These are phyloP conservation scores for Candida mattraensis DNA, from an alignment of 805 yeast species.

Conservation along the genomic window DNA sequence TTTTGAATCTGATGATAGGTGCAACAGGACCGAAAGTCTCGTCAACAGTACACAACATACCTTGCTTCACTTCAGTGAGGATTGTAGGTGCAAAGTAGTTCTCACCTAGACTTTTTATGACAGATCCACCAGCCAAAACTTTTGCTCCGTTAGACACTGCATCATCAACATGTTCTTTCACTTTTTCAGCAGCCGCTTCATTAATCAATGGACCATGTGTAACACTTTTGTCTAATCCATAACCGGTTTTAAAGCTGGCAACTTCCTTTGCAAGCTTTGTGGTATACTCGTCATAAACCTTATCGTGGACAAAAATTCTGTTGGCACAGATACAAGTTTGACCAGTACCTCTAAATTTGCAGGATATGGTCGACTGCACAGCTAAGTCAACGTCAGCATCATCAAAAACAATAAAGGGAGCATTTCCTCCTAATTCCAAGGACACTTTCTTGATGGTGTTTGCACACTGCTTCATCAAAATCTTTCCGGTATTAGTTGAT, in stretches of 20 bases:
- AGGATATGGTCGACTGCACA: conserved; percentile 56
- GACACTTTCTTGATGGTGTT: conserved; percentile 65
- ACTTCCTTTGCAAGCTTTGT: conserved; percentile 44
- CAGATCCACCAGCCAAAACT: conserved; percentile 56
- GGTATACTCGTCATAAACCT: conserved; percentile 58
- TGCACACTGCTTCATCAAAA: conserved; percentile 57
- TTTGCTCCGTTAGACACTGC: conserved; percentile 62
- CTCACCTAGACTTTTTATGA: conserved; percentile 52
- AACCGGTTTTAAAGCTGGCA: conserved; percentile 48
- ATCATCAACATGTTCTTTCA: conserved; percentile 57
- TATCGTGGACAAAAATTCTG: conserved; percentile 60
- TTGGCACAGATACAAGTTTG: conserved; percentile 80
- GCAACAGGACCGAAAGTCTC: conserved; percentile 83
- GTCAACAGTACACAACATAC: conserved; percentile 57
- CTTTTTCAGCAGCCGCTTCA: conserved; percentile 55
- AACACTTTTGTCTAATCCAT: conserved; percentile 52
- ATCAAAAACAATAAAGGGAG: conserved; percentile 70
- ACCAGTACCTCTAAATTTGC: conserved; percentile 71
- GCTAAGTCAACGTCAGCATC: conserved; percentile 69
- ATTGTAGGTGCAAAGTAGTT: conserved; percentile 66
- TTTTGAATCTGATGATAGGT: conserved; percentile 55
- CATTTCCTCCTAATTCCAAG: conserved; percentile 77
- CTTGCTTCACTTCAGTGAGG: conserved; percentile 50
- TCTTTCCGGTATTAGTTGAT: conserved; percentile 67
- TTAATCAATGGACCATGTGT: conserved; percentile 77